Evolutionary conservation across 2,329 filamentous ascomycete species (phyloP).

Genomic region (Sporothrix brunneoviolacea): DNA sequence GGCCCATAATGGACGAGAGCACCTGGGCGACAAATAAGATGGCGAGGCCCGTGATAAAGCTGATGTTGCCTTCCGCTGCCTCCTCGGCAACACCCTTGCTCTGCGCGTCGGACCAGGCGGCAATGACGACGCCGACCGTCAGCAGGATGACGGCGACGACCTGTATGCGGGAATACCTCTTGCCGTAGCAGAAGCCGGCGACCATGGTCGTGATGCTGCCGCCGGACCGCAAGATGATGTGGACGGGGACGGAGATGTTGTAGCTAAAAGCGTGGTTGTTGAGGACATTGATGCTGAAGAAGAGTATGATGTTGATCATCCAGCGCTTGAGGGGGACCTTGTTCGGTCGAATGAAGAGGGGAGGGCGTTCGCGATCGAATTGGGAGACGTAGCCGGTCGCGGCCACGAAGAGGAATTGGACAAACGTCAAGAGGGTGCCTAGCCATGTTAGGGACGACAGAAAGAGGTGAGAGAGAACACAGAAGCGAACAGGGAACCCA

Average conservation of each 20-base stretch:
- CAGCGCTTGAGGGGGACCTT: conserved; percentile 79
- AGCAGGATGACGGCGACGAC: conserved; percentile 74
- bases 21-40: conserved; percentile 85
- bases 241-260: conserved; percentile 89
- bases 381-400: conserved; percentile 70
- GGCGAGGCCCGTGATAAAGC: conserved; percentile 62
- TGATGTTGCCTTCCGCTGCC: conserved; percentile 26
- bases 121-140: conserved; percentile 78
- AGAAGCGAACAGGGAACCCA: conserved; percentile 28
- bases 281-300: conserved; percentile 88
- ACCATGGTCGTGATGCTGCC: conserved; percentile 93
- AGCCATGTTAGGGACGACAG: background rate
- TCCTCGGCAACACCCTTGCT: conserved; percentile 57
- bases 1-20: conserved; percentile 86
- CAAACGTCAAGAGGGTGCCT: conserved; percentile 79
- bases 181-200: conserved; percentile 82
- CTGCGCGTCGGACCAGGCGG: conserved; percentile 83
- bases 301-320: conserved; percentile 81
- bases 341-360: conserved; percentile 68
- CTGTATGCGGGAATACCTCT: conserved; percentile 74
- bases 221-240: conserved; percentile 92
- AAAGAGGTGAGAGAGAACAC: background rate
- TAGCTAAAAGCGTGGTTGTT: conserved; percentile 99
- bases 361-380: conserved; percentile 58
- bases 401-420: conserved; percentile 80